These are phyloP conservation scores for Neonectria sp. DNA, from an alignment of 2,329 filamentous ascomycete genomes.

Conservation along the genomic window DNA sequence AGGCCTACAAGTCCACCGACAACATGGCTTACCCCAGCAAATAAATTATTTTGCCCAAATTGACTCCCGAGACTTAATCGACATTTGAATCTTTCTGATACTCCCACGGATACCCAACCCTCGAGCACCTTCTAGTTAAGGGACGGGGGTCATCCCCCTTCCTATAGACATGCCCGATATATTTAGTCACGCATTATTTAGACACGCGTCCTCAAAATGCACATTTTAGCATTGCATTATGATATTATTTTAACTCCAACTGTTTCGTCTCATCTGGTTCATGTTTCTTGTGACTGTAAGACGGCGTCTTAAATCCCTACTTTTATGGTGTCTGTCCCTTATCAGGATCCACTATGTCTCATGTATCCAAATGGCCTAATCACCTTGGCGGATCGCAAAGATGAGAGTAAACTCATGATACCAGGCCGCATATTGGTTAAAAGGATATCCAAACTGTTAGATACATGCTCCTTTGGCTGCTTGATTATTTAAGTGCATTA, in stretches of 20 bases:
- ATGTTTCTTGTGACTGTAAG: not conserved
- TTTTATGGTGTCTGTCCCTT: no score
- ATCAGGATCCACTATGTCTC: no score
- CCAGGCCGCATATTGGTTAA: no score
- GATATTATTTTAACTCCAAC: not conserved
- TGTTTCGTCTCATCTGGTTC: not conserved
- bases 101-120: conserved; percentile 37
- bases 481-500: no score
- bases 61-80: conserved; percentile 13
- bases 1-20: conserved; percentile 45
- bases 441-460: no score
- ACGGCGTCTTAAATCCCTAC: no score
- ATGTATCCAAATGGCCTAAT: no score
- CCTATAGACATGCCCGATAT: conserved; percentile 9
- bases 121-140: conserved; percentile 11
- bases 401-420: no score
- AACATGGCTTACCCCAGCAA: conserved; percentile 39
- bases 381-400: no score
- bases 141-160: not conserved
- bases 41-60: not conserved
- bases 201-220: conserved; percentile 5
- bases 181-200: conserved; percentile 28
- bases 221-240: not conserved
- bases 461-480: no score
- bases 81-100: conserved; percentile 23